Evolutionary conservation across 1,284 basidiomycete genomes (phyloP), one percentile per base, ranked within the genome.

Genomic region (Papiliotrema fonsecae): DNA sequence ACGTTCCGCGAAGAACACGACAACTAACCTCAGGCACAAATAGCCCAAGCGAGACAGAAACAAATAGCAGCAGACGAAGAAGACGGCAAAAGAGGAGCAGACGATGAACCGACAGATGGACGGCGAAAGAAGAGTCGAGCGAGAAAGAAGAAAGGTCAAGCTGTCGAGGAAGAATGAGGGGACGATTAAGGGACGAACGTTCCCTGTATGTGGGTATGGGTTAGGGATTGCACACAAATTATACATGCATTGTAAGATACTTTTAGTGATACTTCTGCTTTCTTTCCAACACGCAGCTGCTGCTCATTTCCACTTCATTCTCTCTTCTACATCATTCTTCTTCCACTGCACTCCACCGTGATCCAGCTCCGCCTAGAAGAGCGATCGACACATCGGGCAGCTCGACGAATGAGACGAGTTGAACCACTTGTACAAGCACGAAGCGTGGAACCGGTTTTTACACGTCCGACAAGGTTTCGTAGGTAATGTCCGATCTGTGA

Each of bases 381-480:
- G 62, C 3, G 75, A 71, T 48, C 93, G 81, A 72, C 93, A 97
- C 39, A 97, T 73, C 6, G 93, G 93, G 69, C 93, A 97, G 46
- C 85, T 89, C 6, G 87, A 88, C 3, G 87, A 85, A 72, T 93
- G 88, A 54, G 71, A 75, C 27, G 86, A 83, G 65, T 86, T 87
- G 76, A 94, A 94, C 93, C 92, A 96, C 83, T 93, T 94, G 77
- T 86, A 96, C 54, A 96, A 73, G 75, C 93, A 97, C 27, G 81
- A 83, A 0, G 89, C 84, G 70, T 98, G 96, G 81, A 97, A 98
- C 41, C 85, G 79, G 74, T 97, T 97, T 74, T 88, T 91, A 77
- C 93, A 97, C 2, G 88, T 97, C 70, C 83, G 85, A 76, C 96
- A 99, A 0, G 89, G 86, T 66, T 94, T 96, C 56, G 83, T 85